A percentile compares a stretch with the other conserved stretches of the same genome.
Conservation (phyloP, 2,329 filamentous ascomycete species). For the Orbilia ellipsospora region DNA sequence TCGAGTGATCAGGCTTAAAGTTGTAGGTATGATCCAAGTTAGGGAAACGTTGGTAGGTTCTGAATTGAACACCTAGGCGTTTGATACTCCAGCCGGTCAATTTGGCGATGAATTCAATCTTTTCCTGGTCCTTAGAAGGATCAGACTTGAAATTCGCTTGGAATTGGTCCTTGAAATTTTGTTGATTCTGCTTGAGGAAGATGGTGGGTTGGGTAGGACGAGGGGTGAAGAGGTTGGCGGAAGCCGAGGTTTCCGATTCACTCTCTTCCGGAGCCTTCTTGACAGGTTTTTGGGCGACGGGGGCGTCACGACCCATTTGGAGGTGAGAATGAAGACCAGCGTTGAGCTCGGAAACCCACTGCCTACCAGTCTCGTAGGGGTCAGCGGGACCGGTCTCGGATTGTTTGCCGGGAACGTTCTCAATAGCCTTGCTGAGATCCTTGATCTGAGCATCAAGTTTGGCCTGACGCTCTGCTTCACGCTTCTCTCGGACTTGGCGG, state of each 20-base stretch:
- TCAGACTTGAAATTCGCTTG: constrained; percentile 49
- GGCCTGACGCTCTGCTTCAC: constrained; percentile 16
- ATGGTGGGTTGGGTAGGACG: constrained; percentile 11
- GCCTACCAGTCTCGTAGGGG: not conserved
- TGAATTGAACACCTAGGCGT: constrained; percentile 8
- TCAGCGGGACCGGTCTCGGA: not conserved
- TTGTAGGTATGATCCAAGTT: constrained; percentile 25
- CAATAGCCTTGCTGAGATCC: constrained; percentile 9
- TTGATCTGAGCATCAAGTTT: constrained; percentile 19
- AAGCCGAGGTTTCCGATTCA: not conserved
- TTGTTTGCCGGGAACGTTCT: not conserved
- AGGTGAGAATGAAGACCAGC: not conserved
- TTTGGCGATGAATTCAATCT: constrained; percentile 27
- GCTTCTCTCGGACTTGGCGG: not conserved
- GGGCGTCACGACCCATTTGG: too few relatives aligned
- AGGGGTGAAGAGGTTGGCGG: constrained; percentile 3
- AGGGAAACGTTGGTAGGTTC: constrained; percentile 29
- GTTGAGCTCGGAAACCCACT: constrained; percentile 16
- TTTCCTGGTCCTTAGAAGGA: constrained; percentile 35
- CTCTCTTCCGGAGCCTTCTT: constrained; percentile 1
- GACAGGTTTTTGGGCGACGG: not conserved
- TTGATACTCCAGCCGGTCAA: constrained; percentile 29
- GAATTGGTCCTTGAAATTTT: constrained; percentile 37
- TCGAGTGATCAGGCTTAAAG: constrained; percentile 16
- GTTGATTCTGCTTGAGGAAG: constrained; percentile 4